Base-by-base conservation (phyloP, 768 basidiomycete species). In the Tephrocybe rancida region DNA sequence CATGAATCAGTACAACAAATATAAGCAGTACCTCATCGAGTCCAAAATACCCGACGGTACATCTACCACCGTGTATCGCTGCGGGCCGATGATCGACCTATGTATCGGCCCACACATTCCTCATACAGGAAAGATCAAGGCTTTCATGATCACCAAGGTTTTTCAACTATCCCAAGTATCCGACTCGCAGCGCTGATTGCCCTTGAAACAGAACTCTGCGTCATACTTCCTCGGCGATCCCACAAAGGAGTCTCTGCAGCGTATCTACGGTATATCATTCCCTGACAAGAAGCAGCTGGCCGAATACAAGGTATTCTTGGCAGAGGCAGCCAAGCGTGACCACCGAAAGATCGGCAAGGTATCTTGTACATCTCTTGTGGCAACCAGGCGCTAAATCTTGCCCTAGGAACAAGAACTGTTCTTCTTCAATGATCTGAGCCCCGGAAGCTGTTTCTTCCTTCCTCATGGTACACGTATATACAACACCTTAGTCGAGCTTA, bases 241-340 rank as follows among this genome's bases (percentile, higher is more conserved):
- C 22, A 88, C 81, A 63, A 97, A 97, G 69, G 97, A 98, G 62
- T 90, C 92, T 1, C 79, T 99, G 26, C 97, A 98, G 67, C 89
- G 97, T 30, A 84, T 99, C 59, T 99, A 98, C 69, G 97, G 97
- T 54, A 93, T 99, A 69, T 97, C 95, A 0, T 99, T 98, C 85
- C 97, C 97, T 0, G 97, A 98, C 74, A 90, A 90, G 73, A 96
- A 97, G 69, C 92, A 96, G 68, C 73, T 98, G 60, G 75, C 86
- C 13, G 97, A 98, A 55, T 94, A 98, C 82, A 98, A 98, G 76
- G 83, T 80, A 42, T 97, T 97, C 80, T 81, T 98, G 52, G 95
- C 85, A 26, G 96, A 99, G 70, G 97, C 97, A 47, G 95, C 96
- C n/a, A 97, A 91, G 70, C 88, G 96, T 4, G 96, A 99, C 69